Conservation (phyloP, 2,329 filamentous ascomycete species). For the Diplocarpon rosae region DNA sequence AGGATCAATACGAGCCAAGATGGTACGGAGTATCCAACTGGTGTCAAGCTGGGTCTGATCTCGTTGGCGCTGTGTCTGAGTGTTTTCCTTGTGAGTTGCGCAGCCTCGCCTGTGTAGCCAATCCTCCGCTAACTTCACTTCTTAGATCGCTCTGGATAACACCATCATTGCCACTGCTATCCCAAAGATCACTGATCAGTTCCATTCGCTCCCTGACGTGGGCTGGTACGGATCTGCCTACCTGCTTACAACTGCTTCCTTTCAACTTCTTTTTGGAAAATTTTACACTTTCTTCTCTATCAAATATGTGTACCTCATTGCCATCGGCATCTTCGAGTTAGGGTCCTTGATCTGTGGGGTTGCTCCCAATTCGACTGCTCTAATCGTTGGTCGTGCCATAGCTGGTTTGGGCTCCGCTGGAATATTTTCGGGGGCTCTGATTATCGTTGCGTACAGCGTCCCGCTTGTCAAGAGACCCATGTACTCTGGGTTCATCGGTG, state of each 20-base stretch:
- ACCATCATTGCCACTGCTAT: conserved; percentile 27
- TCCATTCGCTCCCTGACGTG: conserved; percentile 33
- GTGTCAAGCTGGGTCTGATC: conserved; percentile 21
- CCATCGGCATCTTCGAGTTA: conserved; percentile 25
- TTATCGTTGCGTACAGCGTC: conserved; percentile 23
- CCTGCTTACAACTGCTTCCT: conserved; percentile 28
- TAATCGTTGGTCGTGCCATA: conserved; percentile 26
- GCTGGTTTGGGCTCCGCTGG: conserved; percentile 27
- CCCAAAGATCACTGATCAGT: conserved; percentile 30
- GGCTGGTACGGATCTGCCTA: conserved; percentile 36
- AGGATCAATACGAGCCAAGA: conserved; percentile 23
- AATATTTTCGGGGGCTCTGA: conserved; percentile 28
- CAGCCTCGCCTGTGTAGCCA: no score
- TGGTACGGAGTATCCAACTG: conserved; percentile 24
- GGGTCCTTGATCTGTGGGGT: conserved; percentile 24
- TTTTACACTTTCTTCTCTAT: conserved; percentile 27
- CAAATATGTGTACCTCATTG: conserved; percentile 24
- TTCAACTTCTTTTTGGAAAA: conserved; percentile 25
- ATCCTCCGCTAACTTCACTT: no score
- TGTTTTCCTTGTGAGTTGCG: conserved; percentile 22
- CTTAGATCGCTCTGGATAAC: conserved; percentile 3
- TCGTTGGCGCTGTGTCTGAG: conserved; percentile 22
- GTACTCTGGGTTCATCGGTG: conserved; percentile 25
- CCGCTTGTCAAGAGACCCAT: conserved; percentile 22
- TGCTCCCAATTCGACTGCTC: conserved; percentile 23